A percentile compares a stretch with the other conserved stretches of the same genome.
Evolutionary conservation across 148 eudicot species (phyloP).

Genomic region (Simmondsia chinensis): DNA sequence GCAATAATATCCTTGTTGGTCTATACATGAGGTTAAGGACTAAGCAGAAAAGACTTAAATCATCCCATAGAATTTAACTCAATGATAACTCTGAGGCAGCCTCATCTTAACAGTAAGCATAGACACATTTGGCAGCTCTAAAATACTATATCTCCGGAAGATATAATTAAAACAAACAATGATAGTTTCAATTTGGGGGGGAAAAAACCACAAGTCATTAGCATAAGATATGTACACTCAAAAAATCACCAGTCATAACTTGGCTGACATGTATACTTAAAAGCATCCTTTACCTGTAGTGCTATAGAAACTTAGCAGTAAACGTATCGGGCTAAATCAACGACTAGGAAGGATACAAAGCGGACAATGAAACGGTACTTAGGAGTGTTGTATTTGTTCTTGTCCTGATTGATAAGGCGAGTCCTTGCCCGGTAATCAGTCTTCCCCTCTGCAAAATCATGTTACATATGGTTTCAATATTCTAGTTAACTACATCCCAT

Average conservation of each 20-base stretch:
- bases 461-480: background rate
- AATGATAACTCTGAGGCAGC: too few species aligned
- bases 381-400: conserved; percentile 90
- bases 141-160: too few species aligned
- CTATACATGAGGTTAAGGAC: conserved; percentile 23
- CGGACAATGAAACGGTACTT: conserved; percentile 73
- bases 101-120: too few species aligned
- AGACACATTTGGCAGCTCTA: too few species aligned
- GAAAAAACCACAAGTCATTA: too few species aligned
- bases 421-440: conserved; percentile 86
- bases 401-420: conserved; percentile 70
- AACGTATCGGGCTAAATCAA: conserved; percentile 1
- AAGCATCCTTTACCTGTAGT: background rate
- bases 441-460: conserved; percentile 55
- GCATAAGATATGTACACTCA: too few species aligned
- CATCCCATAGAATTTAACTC: too few species aligned
- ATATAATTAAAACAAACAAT: too few species aligned
- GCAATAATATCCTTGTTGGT: conserved; percentile 70
- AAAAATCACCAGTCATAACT: too few species aligned
- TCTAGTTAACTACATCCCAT: background rate
- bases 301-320: background rate
- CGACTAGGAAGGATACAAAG: conserved; percentile 42
- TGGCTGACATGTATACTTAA: too few species aligned
- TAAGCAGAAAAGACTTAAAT: background rate
- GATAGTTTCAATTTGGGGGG: too few species aligned